Base-by-base conservation (phyloP, 2,329 filamentous ascomycete species). In the Colletotrichum sp. region DNA sequence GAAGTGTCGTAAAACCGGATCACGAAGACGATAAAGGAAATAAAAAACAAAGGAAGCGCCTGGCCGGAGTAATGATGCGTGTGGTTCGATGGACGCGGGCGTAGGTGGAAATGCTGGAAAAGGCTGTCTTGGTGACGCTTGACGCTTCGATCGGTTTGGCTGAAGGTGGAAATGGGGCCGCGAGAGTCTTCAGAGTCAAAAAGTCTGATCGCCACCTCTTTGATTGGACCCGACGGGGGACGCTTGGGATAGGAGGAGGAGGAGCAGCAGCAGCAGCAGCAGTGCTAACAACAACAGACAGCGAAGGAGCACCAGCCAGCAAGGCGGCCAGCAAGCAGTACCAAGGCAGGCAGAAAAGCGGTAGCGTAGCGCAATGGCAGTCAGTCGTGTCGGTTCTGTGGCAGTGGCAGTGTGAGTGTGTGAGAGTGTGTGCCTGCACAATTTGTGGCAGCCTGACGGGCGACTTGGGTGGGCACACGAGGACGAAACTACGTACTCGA, bases 141-240 rank as follows among this genome's bases (percentile, higher is more conserved):
- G 71, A 75, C 61, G 44, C 67, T 77, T 67, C 62, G 61, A 71
- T 63, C 67, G 61, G 66, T 76, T 75, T 77, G 72, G 72, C 71
- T 68, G 64, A 71, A 68, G 66, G 75, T 71, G 72, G 52, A 76
- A 77, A 77, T 63, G 75, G 75, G 75, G 71, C 75, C 74, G 66
- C 71, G 52, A 76, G 69, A 70, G 74, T 73, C 76, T 66, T 77
- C 74, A 77, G 69, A 76, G 72, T 81, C 81, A 83, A 76, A 76
- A 83, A 83, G 83, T 84, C 82, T 83, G 83, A 84, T 83, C 80
- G 82, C 79, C 79, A 76, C 78, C 32, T 27, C 61, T 71, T 71
- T 85, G 81, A 86, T 86, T 86, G 84, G 86, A 78, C 72, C 34
- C 75, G 70, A 74, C 32, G 34, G 70, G 70, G 74, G 61, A 65